Evolutionary conservation across 2,329 filamentous ascomycete species (phyloP), one percentile per base, ranked within the genome.

Genomic region (Chrysosporium queenslandicum): DNA sequence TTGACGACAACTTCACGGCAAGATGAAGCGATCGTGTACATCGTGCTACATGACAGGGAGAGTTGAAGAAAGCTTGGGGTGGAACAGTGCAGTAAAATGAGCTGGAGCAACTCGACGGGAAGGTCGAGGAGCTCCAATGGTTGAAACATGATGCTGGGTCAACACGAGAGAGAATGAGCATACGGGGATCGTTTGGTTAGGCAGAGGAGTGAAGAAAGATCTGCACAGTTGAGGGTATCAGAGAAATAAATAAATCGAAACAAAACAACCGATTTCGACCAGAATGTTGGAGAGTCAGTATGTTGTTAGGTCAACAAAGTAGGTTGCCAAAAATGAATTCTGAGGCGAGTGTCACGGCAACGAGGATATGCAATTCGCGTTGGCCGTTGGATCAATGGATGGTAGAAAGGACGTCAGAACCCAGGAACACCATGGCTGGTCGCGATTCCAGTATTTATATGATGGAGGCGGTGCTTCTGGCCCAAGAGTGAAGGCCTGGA

Each of bases 71-170:
- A 73, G 23, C 62, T 60, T 18, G 66, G 58, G 5, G 67, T 66
- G 3, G 61, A 64, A 46, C 62, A 64, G 39, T 62, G 56, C 32
- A 61, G 56, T 23, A 73, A 58, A 41, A 73, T 57, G 30, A 66
- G 63, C 53, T 68, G 65, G 21, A 73, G 61, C 30, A 73, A 58
- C 58, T 72, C 69, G 77, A 61, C 53, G 6, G 70, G 70, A n/a
- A 73, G 61, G 30, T 63, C 46, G 12, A 67, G 58, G 14, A 71
- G 54, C 21, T 52, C 16, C 46, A 53, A 36, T 2, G 23, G 9
- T 11, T 14, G n/a, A 21, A 5, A 5, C 34, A 42, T 41, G 36
- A 8, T 41, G 37, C 12, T 29, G 14, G 21, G 7, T n/a, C 21
- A 8, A 16, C 5, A n/a, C 23, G n/a, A 37, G 30, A 37, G 11